These are phyloP conservation scores for Discostella stelligeroides DNA, from an alignment of 108 stramenopile species.

Conservation along the genomic window DNA sequence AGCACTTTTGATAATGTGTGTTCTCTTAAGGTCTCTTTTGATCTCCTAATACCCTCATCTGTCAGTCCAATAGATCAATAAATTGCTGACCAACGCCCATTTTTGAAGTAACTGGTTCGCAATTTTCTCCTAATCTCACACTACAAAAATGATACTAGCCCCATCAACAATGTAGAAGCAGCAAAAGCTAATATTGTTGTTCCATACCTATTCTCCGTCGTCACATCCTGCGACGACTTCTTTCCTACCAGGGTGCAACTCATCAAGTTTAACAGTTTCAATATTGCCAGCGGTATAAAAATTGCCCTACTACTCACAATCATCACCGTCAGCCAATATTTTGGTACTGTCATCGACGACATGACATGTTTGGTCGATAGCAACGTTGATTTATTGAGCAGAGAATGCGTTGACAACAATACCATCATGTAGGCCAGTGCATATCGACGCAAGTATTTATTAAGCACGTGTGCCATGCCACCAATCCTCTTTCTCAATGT, in stretches of 20 bases:
- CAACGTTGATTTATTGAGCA: constrained; percentile 2
- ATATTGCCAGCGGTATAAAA: constrained; percentile 2
- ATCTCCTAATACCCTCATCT: no score
- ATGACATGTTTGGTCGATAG: constrained; percentile 7
- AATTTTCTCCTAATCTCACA: no score
- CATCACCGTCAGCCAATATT: neutral
- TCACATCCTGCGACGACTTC: neutral
- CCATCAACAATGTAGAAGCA: no score
- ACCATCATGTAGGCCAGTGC: constrained; percentile 11
- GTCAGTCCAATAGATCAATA: no score
- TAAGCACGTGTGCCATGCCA: neutral
- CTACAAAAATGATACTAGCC: no score
- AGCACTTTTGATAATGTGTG: no score
- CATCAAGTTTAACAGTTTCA: constrained; percentile 13
- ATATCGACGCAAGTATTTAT: constrained; percentile 16
- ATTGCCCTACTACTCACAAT: no score
- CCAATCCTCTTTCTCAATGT: neutral
- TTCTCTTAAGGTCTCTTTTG: no score
- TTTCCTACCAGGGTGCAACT: neutral
- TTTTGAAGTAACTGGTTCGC: no score
- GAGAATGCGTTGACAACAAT: constrained; percentile 13
- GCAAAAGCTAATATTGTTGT: neutral
- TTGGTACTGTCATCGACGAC: no score
- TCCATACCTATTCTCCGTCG: constrained; percentile 5
- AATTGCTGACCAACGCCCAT: no score